phyloP scores from a whole-genome alignment of 139 green algal species.

The Gonium pectorale region DNA sequence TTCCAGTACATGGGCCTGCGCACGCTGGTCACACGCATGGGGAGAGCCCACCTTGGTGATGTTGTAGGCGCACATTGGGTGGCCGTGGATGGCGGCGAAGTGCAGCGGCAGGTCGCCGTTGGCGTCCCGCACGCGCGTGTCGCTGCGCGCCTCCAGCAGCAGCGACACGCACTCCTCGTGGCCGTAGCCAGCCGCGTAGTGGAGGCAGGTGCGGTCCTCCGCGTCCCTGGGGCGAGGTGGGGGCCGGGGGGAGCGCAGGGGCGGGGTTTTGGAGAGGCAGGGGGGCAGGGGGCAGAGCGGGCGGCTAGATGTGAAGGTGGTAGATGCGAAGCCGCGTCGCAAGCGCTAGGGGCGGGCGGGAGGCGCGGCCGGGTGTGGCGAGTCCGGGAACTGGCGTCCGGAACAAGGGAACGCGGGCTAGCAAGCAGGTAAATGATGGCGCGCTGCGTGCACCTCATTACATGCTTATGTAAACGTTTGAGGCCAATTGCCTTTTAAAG shows the following conservation, averaged over 20 bases:
- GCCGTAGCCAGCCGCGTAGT: slow-evolving; percentile 70
- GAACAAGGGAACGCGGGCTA: no score
- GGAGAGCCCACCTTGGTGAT: slow-evolving; percentile 63
- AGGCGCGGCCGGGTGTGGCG: no score
- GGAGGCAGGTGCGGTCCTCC: slow-evolving; percentile 69
- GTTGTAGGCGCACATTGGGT: slow-evolving; percentile 80
- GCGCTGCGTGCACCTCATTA: not conserved
- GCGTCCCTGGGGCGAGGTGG: slow-evolving; percentile 39
- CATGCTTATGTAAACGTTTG: no score
- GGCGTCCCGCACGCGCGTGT: slow-evolving; percentile 39
- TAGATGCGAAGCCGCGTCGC: no score
- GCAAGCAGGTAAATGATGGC: no score
- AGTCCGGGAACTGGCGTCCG: no score
- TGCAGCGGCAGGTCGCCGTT: slow-evolving; percentile 73
- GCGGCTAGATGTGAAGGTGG: not conserved
- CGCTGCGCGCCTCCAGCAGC: slow-evolving; percentile 55
- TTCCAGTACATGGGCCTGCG: no score
- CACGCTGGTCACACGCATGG: no score
- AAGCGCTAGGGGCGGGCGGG: no score
- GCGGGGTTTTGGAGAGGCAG: not conserved
- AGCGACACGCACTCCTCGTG: slow-evolving; percentile 72
- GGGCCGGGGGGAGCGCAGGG: not conserved
- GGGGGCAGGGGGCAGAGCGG: not conserved
- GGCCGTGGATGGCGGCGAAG: slow-evolving; percentile 68
- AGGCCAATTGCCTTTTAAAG: no score